These are phyloP conservation scores for Fragaria iinumae DNA, from an alignment of 306 rosid genomes.

Conservation along the genomic window DNA sequence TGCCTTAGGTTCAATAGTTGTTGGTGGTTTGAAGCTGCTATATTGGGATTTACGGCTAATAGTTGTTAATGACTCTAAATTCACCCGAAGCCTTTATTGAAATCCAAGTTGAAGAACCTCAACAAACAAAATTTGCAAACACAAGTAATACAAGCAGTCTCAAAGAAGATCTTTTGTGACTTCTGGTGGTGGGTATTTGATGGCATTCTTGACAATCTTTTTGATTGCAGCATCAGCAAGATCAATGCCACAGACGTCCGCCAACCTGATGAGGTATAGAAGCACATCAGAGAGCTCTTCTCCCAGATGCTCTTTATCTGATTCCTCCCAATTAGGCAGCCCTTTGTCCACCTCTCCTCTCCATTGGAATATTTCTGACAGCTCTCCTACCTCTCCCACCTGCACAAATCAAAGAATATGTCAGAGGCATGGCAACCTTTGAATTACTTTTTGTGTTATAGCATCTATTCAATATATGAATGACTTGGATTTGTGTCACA, in stretches of 20 bases:
- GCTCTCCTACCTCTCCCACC: conserved; percentile 59
- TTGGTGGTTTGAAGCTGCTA: no score
- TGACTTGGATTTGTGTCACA: background rate
- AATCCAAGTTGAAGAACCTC: background rate
- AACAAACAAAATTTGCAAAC: background rate
- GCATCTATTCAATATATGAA: background rate
- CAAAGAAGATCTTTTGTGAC: background rate
- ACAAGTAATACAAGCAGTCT: background rate
- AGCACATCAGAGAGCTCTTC: conserved; percentile 59
- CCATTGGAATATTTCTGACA: conserved; percentile 59
- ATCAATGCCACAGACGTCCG: conserved; percentile 53
- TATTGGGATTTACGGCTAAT: no score
- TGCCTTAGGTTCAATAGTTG: no score
- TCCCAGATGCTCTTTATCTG: conserved; percentile 51
- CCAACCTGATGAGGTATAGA: conserved; percentile 42
- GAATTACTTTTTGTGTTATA: background rate
- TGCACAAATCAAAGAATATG: background rate
- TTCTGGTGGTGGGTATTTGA: conserved; percentile 42
- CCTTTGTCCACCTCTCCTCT: conserved; percentile 59
- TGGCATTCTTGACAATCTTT: conserved; percentile 44
- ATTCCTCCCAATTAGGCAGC: conserved; percentile 50
- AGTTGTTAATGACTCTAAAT: no score
- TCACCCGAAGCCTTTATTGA: background rate
- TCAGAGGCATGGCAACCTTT: background rate
- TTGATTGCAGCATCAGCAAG: conserved; percentile 44